phyloP scores from a whole-genome alignment of 2,329 filamentous ascomycete genomes.

The Calonectria hongkongensis region DNA sequence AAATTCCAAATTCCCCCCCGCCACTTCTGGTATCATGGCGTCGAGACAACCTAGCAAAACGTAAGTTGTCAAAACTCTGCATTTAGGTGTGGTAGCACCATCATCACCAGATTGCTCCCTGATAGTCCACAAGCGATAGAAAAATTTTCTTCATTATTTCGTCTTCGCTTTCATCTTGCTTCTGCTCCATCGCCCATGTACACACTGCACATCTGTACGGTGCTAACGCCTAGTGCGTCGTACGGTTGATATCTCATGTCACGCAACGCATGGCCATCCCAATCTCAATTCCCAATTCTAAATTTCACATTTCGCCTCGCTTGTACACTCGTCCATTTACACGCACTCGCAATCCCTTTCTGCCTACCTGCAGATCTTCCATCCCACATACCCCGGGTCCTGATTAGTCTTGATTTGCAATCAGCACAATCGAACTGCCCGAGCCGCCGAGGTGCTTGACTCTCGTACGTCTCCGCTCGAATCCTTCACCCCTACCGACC shows the following conservation, averaged over 20 bases:
- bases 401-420: slow-evolving; percentile 33
- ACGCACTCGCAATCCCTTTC: slow-evolving; percentile 21
- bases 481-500: slow-evolving; percentile 18
- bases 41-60: slow-evolving; percentile 35
- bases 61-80: slow-evolving; percentile 40
- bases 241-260: slow-evolving; percentile 34
- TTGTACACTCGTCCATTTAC: slow-evolving; percentile 28
- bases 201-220: slow-evolving; percentile 23
- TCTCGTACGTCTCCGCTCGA: slow-evolving; percentile 28
- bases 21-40: slow-evolving; percentile 27
- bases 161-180: slow-evolving; percentile 23
- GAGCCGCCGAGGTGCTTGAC: slow-evolving; percentile 25
- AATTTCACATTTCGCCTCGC: slow-evolving; percentile 19
- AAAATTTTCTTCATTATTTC: slow-evolving; percentile 21
- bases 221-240: slow-evolving; percentile 14
- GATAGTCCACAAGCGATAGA: slow-evolving; percentile 29
- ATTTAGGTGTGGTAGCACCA: slow-evolving; percentile 38
- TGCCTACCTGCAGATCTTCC: slow-evolving; percentile 11
- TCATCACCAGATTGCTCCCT: slow-evolving; percentile 40
- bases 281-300: slow-evolving; percentile 29
- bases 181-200: slow-evolving; percentile 27
- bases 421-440: slow-evolving; percentile 28
- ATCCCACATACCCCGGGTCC: slow-evolving; percentile 16
- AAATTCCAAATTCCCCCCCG: slow-evolving; percentile 20
- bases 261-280: slow-evolving; percentile 36